phyloP scores from a whole-genome alignment of 805 yeast species.

The Ogataea sp. region DNA sequence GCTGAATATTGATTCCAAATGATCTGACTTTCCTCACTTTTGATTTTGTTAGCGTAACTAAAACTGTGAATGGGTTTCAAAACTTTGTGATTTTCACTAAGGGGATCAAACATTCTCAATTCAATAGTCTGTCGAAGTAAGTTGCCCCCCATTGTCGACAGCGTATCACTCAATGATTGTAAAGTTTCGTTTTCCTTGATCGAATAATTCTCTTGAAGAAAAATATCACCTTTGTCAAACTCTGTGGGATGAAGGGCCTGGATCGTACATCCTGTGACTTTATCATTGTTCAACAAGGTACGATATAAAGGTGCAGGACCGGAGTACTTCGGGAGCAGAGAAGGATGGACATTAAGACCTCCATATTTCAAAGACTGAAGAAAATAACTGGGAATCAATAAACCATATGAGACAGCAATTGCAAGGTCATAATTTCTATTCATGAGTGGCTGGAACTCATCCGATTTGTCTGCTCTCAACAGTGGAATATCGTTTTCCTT shows the following conservation, averaged over 20 bases:
- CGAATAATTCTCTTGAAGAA: constrained; percentile 44
- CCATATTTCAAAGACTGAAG: constrained; percentile 43
- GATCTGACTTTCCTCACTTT: constrained; percentile 32
- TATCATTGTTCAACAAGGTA: constrained; percentile 58
- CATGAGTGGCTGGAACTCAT: constrained; percentile 26
- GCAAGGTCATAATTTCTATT: constrained; percentile 45
- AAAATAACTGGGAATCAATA: constrained; percentile 60
- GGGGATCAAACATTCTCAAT: constrained; percentile 20
- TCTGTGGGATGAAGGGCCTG: constrained; percentile 85
- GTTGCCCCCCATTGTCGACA: constrained; percentile 58
- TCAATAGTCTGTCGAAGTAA: constrained; percentile 40
- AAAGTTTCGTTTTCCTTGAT: constrained; percentile 38
- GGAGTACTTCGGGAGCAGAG: constrained; percentile 69
- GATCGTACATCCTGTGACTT: constrained; percentile 71
- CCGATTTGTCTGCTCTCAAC: constrained; percentile 42
- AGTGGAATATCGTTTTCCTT: constrained; percentile 24
- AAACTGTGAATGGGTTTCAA: constrained; percentile 22
- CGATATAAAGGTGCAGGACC: constrained; percentile 91
- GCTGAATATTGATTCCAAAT: constrained; percentile 37
- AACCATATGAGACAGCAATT: constrained; percentile 90
- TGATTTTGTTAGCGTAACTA: constrained; percentile 54
- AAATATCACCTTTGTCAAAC: constrained; percentile 73
- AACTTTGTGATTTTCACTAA: constrained; percentile 5
- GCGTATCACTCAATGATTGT: constrained; percentile 33
- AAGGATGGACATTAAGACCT: constrained; percentile 90